Evolutionary conservation across 129 eudicot genomes (phyloP).

Genomic region (Centaurea solstitialis): DNA sequence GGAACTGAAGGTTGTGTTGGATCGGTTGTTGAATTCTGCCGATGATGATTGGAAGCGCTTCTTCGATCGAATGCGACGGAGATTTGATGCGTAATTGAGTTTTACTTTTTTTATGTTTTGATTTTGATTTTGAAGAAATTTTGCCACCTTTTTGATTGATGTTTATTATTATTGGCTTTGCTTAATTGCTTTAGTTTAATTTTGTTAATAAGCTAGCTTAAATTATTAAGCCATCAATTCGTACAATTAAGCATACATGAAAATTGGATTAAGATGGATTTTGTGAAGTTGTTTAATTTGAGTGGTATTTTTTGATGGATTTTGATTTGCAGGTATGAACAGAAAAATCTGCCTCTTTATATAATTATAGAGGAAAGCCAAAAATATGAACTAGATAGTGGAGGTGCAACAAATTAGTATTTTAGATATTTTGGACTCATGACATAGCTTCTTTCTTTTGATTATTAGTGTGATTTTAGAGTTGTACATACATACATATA

Average conservation of each 20-base stretch:
- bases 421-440: conserved; percentile 12
- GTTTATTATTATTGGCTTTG: not conserved
- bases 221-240: not conserved
- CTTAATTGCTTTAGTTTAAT: not conserved
- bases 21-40: conserved; percentile 61
- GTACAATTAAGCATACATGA: not conserved
- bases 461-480: not conserved
- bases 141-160: conserved; percentile 10
- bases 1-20: conserved; percentile 64
- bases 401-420: not conserved
- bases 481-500: not conserved
- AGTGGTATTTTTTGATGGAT: not conserved
- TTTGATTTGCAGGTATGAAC: not conserved
- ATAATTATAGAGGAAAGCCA: not conserved
- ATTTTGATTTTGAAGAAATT: not conserved
- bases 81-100: conserved; percentile 64
- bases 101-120: not conserved
- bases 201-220: not conserved
- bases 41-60: conserved; percentile 77
- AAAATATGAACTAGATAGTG: not conserved
- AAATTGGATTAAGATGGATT: not conserved
- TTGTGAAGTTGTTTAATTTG: not conserved
- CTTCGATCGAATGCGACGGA: conserved; percentile 73
- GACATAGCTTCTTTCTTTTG: not conserved
- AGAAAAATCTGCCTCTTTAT: not conserved